Conservation (phyloP, 2,329 filamentous ascomycete species). For the Xylariaceae sp. region DNA sequence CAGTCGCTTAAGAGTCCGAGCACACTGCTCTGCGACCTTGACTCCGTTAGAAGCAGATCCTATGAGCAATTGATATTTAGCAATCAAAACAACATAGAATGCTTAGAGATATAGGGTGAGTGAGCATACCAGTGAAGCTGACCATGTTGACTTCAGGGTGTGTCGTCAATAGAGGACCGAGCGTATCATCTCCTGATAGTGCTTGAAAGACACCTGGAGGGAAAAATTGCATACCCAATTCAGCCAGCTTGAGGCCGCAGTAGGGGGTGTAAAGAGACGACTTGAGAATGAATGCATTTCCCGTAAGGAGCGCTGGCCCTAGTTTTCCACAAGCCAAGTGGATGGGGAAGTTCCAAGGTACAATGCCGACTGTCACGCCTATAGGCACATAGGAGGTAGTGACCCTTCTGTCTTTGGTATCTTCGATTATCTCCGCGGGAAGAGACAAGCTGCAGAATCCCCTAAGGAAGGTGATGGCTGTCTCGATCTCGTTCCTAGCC, state of each 20-base stretch:
- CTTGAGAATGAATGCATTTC: conserved; percentile 62
- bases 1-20: conserved; percentile 65
- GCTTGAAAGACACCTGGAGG: conserved; percentile 67
- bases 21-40: conserved; percentile 61
- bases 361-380: conserved; percentile 14
- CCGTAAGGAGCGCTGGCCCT: conserved; percentile 60
- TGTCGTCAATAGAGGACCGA: conserved; percentile 62
- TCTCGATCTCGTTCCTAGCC: conserved; percentile 2
- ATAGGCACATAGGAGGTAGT: conserved; percentile 8
- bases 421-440: conserved; percentile 3
- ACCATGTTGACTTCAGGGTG: conserved; percentile 67
- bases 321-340: conserved; percentile 59
- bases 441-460: neutral
- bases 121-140: conserved; percentile 68
- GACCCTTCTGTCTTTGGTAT: neutral
- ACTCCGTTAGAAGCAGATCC: conserved; percentile 55
- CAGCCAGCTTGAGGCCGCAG: conserved; percentile 60
- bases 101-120: too few species aligned
- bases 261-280: conserved; percentile 58
- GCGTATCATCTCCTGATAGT: conserved; percentile 63
- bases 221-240: conserved; percentile 62
- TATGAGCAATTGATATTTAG: conserved; percentile 48
- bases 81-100: too few species aligned
- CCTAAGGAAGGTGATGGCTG: neutral
- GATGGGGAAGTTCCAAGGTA: conserved; percentile 55